Evolutionary conservation across 176 grass and related monocot species (phyloP), one percentile per base, ranked within the genome.

Genomic region (Phoenix roebelenii): DNA sequence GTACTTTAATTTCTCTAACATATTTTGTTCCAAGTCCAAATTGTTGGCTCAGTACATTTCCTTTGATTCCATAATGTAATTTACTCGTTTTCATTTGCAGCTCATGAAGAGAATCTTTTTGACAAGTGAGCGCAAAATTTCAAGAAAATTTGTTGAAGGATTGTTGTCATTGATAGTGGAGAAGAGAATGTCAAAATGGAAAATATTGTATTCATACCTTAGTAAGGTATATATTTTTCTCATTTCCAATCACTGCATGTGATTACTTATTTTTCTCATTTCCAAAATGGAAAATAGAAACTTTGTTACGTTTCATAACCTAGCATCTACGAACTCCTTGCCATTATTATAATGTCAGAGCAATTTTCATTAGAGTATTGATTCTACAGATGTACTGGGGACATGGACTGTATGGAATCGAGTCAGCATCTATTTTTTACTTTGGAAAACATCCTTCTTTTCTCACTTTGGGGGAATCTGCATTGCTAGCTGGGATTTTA

Each of bases 71-170:
- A 10, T 44, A 44, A 44, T 44, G 9, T 12, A 44, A 17, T 30
- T 35, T 29, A 17, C 26, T 9, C 18, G 14, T 9, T 17, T 60
- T 9, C 6, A 17, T 60, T n/a, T 35, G 25, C 58, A 60, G 58
- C 58, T 60, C 5, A 60, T 60, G 58, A 60, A 60, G 58, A 60
- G 58, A 60, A 32, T 60, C 25, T 60, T 60, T 60, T 25, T 60
- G 16, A 60, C 58, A 60, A 60, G 58, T 18, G 58, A 60, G 14
- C 58, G 58, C 25, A 60, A 60, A 35, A 60, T 60, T 17, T 60
- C 58, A 16, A 60, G 58, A 60, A 60, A 60, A 60, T 60, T 60
- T 18, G 6, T 60, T 29, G 58, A 60, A 18, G 58, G 58, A 5
- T 60, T 60, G 17, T 60, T 60, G 23, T 60, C 58, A 60, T 23